Base-by-base conservation (phyloP, 805 yeast species). In the Suhomyces sp. region DNA sequence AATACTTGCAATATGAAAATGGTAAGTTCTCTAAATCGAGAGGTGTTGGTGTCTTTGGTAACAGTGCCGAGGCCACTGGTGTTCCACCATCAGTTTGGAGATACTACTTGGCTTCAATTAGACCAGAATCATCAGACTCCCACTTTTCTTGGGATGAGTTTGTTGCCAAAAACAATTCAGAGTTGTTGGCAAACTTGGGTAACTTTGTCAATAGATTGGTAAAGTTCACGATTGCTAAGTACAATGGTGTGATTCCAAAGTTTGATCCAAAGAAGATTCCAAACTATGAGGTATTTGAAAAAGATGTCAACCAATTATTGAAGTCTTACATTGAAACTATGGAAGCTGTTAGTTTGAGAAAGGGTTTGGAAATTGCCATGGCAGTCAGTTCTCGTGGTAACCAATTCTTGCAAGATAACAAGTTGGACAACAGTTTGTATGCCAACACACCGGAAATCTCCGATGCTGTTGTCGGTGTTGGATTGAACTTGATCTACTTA, bases 21-120 rank as follows among this genome's bases (percentile, higher is more conserved):
- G 98, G 98, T 47, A 93, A 93, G 64, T 93, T 93, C 70, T 91
- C 98, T 38, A 93, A 93, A 68, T 87, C 96, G n/a, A 81, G 98
- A 67, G 93, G 93, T 50, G 76, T 91, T 43, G 99, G 99, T 65
- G 99, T 93, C 28, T 93, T 93, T 56, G 99, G 99, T 57, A 91
- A 91, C 68, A 90, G 87, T 56, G 99, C 98, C 26, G 79, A 88
- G 65, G 96, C 86, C 23, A 86, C 95, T 23, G 96, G 96, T 25
- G 63, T 93, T 21, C 71, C 95, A 3, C 80, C 97, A 28, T 83
- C 95, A 28, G 97, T 93, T 25, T 93, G 98, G 98, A 81, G 99
- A 74, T 93, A 91, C 65, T 93, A 93, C 64, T 74, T 93, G 59
- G 83, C 95, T 3, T 77, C 88, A 28, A 79, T 90, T 21, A 80